Base-by-base conservation (phyloP, 768 basidiomycete species). In the Boletus edulis region DNA sequence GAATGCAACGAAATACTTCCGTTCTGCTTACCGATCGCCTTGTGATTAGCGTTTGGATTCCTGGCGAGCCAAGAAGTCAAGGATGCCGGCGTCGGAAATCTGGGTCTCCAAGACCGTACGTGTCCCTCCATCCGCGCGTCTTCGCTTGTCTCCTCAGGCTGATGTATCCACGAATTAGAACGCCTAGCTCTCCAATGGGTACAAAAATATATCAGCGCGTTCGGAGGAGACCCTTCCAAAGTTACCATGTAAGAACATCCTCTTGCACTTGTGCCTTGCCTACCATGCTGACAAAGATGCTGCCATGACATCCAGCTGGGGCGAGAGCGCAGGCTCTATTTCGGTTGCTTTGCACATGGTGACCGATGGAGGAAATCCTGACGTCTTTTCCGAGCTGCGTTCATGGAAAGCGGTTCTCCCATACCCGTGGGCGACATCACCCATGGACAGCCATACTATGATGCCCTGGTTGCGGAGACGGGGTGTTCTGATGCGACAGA, bases 181-280 rank as follows among this genome's bases (percentile, higher is more conserved):
- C 62, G 71, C 10, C 57, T 71, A 9, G 81, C 79, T 1, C 62
- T 81, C 11, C 58, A 73, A 57, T 83, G 80, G 86, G 77, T 87
- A 0, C 81, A 86, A 59, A 66, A 75, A 22, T 81, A 88, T 59
- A 85, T 87, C 42, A 72, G 59, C 15, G 65, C 67, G 0, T 89
- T 87, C 57, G 86, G 87, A 12, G 85, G 85, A 14, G 81, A 80
- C 56, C 73, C 72, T n/a, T 61, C n/a, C 12, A 75, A 78, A 68
- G 77, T 76, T 8, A 64, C 72, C 13, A 60, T 71, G 64, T 66
- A 50, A 52, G 12, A 7, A 8, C 7, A 9, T 39, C 37, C 2
- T 22, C 12, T 15, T 11, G 13, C 3, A 9, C 37, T 18, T 32
- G 13, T 17, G 9, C 12, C 14, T 45, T 41, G 8, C 37, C 11